Evolutionary conservation across 768 basidiomycete genomes (phyloP).

Genomic region (Peribolospora baueri): DNA sequence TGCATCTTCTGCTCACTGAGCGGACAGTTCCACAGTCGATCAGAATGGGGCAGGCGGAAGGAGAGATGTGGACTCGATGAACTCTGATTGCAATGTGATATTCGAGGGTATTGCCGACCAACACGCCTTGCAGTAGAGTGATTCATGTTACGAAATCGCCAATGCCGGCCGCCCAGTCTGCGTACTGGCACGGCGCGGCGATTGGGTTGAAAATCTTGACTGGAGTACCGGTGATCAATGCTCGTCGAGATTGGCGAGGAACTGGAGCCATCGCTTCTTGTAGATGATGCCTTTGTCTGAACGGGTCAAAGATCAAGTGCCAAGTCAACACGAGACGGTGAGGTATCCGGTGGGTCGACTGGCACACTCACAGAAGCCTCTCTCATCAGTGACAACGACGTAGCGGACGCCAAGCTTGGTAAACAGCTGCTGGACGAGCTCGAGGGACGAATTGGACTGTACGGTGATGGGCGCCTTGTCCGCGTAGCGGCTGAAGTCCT

Average conservation of each 20-base stretch:
- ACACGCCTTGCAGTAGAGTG: no score
- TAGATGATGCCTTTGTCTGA: conserved; percentile 72
- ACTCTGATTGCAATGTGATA: no score
- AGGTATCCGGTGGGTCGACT: not conserved
- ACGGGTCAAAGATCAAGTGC: not conserved
- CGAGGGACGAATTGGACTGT: conserved; percentile 59
- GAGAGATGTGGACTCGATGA: no score
- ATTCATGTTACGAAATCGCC: no score
- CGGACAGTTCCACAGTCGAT: no score
- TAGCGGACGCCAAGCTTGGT: conserved; percentile 81
- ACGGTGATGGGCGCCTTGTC: conserved; percentile 64
- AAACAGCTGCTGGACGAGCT: conserved; percentile 80
- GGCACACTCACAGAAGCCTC: conserved; percentile 47
- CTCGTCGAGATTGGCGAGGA: conserved; percentile 39
- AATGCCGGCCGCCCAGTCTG: no score
- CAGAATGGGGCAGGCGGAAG: no score
- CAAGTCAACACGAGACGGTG: not conserved
- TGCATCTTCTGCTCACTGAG: no score
- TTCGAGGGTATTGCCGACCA: no score
- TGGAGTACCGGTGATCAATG: not conserved
- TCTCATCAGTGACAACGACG: conserved; percentile 54
- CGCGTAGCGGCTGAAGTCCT: conserved; percentile 1
- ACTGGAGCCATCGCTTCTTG: conserved; percentile 82
- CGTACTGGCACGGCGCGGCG: no score
- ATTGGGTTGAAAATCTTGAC: no score